Base-by-base conservation (phyloP, 257 asterid species). In the Capsicum chinense region DNA sequence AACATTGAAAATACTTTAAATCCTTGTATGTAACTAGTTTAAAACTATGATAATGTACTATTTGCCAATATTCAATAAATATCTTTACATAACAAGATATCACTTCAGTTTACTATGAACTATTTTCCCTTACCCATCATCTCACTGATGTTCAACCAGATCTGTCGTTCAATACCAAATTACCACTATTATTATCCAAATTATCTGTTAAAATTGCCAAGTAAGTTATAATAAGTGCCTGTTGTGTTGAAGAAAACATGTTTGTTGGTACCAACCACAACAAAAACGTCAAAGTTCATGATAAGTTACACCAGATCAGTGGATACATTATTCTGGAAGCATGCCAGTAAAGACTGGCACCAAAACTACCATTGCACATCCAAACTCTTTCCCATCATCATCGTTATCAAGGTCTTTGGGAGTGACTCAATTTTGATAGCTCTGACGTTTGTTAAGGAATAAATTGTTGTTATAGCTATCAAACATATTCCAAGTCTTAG, bases 401-500 rank as follows among this genome's bases (percentile, higher is more conserved):
- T 95, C 98, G 86, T 97, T 95, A 71, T 95, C 95, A 7, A 92
- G 84, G 56, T 93, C 93, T n/a, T 81, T 83, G 26, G 97, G 98
- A 56, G 87, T 89, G 17, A 88, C 95, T 56, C 97, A 91, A 80
- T 95, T 95, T 78, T 95, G 98, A 74, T 95, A 95, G 79, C 90
- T 90, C 84, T 97, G 90, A 62, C 95, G 92, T 79, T 83, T 90
- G 44, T 90, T 71, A 44, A 92, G 84, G 80, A 80, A 92, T 17
- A 91, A 97, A 16, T 95, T 92, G 86, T 88, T 93, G 88, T 93
- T 92, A 87, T 93, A 95, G 90, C 97, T 92, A 14, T 93, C 92
- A 84, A 94, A 26, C 56, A 85, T 73, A 42, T 83, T 89, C 90
- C 95, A 84, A 7, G 91, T 88, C 85, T 90, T 94, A 39, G 89